Evolutionary conservation across 768 basidiomycete genomes (phyloP).

Genomic region (Tulasnella sp.): DNA sequence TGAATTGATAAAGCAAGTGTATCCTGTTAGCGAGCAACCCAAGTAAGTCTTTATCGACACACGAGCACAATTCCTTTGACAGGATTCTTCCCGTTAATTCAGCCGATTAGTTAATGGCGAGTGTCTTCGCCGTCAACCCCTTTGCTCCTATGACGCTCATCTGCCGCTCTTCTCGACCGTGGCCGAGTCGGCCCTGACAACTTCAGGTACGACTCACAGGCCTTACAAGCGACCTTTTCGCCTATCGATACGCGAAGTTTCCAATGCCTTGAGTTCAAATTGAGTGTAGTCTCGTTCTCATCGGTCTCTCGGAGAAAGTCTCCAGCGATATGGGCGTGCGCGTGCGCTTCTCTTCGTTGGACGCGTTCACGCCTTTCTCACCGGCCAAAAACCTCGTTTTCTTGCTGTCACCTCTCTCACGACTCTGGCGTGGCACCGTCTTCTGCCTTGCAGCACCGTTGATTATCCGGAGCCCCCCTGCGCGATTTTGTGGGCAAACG

Average conservation of each 20-base stretch:
- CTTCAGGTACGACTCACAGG: not conserved
- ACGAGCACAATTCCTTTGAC: too few species aligned
- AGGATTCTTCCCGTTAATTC: too few species aligned
- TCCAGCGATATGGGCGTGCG: conserved; percentile 3
- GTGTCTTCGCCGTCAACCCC: not conserved
- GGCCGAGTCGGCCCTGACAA: not conserved
- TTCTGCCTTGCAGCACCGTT: not conserved
- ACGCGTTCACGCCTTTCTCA: not conserved
- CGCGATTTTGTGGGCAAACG: not conserved
- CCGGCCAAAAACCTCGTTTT: not conserved
- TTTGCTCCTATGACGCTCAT: not conserved
- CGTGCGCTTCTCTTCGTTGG: not conserved
- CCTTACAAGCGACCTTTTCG: conserved; percentile 13
- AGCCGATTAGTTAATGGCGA: not conserved
- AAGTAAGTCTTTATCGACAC: too few species aligned
- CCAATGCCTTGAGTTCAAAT: conserved; percentile 6
- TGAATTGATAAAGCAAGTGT: too few species aligned
- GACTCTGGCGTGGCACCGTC: not conserved
- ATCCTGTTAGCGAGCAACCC: too few species aligned
- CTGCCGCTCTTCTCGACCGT: not conserved
- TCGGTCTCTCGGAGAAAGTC: conserved; percentile 14
- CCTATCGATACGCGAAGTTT: conserved; percentile 9
- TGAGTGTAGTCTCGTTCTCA: conserved; percentile 3
- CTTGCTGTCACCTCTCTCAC: conserved; percentile 2
- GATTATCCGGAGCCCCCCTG: not conserved